Evolutionary conservation across 306 rosid genomes (phyloP).

Genomic region (Corylus heterophylla): DNA sequence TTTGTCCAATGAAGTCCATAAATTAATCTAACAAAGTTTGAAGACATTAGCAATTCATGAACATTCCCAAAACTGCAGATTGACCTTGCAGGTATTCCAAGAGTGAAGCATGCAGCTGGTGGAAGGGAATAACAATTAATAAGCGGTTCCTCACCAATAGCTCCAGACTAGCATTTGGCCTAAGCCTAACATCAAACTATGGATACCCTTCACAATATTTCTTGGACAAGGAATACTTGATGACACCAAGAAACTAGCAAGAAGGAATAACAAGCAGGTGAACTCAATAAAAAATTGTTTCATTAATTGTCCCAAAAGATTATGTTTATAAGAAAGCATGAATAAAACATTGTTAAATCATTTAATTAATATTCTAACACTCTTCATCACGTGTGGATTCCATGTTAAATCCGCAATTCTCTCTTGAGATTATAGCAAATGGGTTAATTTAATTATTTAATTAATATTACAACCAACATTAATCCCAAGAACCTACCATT

Average conservation of each 20-base stretch:
- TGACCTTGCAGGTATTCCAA: not conserved
- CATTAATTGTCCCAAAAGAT: too few species aligned
- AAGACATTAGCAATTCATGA: not conserved
- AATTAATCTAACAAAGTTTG: not conserved
- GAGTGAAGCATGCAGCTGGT: not conserved
- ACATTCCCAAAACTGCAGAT: not conserved
- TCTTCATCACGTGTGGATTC: too few species aligned
- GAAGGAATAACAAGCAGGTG: not conserved
- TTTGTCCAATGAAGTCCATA: not conserved
- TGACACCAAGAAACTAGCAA: not conserved
- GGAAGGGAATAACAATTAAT: not conserved
- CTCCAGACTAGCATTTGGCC: not conserved
- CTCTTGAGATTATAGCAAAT: too few species aligned
- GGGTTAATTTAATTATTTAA: too few species aligned
- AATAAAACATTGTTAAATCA: too few species aligned
- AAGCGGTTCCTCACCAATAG: not conserved
- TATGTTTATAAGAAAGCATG: too few species aligned
- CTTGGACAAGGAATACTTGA: too few species aligned
- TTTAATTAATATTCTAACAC: too few species aligned
- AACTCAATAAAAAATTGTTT: not conserved
- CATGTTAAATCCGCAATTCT: too few species aligned
- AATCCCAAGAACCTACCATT: not conserved
- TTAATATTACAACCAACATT: not conserved
- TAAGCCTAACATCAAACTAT: not conserved
- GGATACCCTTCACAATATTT: not conserved